phyloP scores from a whole-genome alignment of 2,329 filamentous ascomycete species.

The Colletotrichum caudatum region DNA sequence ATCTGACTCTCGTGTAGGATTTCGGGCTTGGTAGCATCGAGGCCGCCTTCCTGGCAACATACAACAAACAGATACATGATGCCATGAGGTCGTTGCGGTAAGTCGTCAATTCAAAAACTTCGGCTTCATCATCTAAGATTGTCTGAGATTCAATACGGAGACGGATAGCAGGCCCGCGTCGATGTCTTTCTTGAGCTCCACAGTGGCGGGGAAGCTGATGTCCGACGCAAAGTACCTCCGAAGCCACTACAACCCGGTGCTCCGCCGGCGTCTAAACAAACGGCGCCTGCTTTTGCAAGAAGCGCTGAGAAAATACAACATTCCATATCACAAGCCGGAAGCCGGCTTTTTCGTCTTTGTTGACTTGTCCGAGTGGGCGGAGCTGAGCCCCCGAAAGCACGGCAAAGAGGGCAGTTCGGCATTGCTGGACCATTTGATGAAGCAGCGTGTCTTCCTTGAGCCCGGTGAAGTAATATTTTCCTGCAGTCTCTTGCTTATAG shows the following conservation, averaged over 20 bases:
- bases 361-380: constrained; percentile 26
- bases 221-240: constrained; percentile 30
- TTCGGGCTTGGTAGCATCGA: constrained; percentile 16
- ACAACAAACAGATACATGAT: constrained; percentile 12
- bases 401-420: constrained; percentile 1
- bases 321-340: constrained; percentile 21
- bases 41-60: constrained; percentile 21
- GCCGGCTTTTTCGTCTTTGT: constrained; percentile 34
- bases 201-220: constrained; percentile 8
- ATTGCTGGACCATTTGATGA: constrained; percentile 24
- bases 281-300: constrained; percentile 10
- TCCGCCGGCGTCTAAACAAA: constrained; percentile 23
- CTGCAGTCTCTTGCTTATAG: background rate
- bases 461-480: constrained; percentile 15
- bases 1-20: constrained; percentile 11
- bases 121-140: too few relatives aligned
- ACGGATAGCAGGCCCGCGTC: background rate
- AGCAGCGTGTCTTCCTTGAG: constrained; percentile 22
- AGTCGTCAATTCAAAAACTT: background rate
- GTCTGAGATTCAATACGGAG: background rate
- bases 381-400: background rate
- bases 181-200: constrained; percentile 15
- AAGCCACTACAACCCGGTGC: constrained; percentile 5
- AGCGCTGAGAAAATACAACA: constrained; percentile 2
- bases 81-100: constrained; percentile 20